Evolutionary conservation across 2,329 filamentous ascomycete genomes (phyloP), one percentile per base, ranked within the genome.

Genomic region (Claviceps paspali): DNA sequence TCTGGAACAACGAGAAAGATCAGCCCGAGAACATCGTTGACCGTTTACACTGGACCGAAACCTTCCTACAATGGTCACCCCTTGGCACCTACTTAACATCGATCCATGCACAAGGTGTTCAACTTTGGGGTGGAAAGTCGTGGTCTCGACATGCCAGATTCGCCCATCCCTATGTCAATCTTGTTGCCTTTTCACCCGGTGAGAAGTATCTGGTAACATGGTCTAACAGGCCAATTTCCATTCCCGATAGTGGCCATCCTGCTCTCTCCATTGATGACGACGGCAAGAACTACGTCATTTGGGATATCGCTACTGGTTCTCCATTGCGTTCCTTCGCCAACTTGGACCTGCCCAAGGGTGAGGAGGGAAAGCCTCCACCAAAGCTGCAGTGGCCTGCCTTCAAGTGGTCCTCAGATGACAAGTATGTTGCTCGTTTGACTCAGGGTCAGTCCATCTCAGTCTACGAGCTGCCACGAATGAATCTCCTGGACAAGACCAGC

Each of bases 241-340:
- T 98, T 40, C 83, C 91, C 41, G 91, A 96, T 49, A 78, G 79
- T 47, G 82, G 82, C 46, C 82, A 93, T 58, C 80, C 82, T 2
- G 67, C 81, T n/a, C 70, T 95, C 35, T 79, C 83, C 3, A 68
- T 86, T 42, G 91, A 96, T 52, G 91, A 98, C 53, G 88, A 98
- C 51, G 91, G 91, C 60, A 96, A 96, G 71, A 95, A 96, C 71
- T 96, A 96, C 61, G 82, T 98, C 53, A 87, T 98, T 53, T 98
- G 91, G 91, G 88, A 96, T 53, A 79, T 96, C 44, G 82, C 83
- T 36, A 91, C 88, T 8, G 79, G 76, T 50, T 82, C 88, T 58
- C 85, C 88, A 39, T 71, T 98, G 35, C 82, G 91, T 45, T 96
- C 91, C 0, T 98, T 98, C 55, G 78, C 84, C 45, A 93, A 88